Conservation (phyloP, 2,329 filamentous ascomycete species). For the Davidsoniella neocaledoniae region DNA sequence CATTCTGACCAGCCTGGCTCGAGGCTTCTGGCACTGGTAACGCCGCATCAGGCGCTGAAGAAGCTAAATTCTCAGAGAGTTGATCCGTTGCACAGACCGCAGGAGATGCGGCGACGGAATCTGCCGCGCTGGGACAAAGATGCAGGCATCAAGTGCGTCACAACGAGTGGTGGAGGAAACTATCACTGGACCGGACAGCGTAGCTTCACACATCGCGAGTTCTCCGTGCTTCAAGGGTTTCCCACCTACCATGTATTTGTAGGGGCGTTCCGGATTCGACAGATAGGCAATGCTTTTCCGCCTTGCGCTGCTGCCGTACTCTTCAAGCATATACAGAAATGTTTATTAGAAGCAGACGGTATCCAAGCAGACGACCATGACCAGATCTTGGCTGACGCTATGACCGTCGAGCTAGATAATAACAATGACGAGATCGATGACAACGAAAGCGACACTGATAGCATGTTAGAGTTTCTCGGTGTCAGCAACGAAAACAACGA, state of each 20-base stretch:
- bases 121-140: slow-evolving; percentile 29
- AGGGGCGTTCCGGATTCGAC: slow-evolving; percentile 30
- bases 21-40: slow-evolving; percentile 23
- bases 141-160: slow-evolving; percentile 40
- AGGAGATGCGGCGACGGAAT: slow-evolving; percentile 16
- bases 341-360: slow-evolving; percentile 28
- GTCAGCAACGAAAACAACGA: no score
- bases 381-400: slow-evolving; percentile 7
- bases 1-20: slow-evolving; percentile 27
- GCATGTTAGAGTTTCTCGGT: no score
- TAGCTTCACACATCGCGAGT: slow-evolving; percentile 49
- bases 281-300: slow-evolving; percentile 70
- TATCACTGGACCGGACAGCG: slow-evolving; percentile 49
- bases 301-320: slow-evolving; percentile 36
- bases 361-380: slow-evolving; percentile 4
- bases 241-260: slow-evolving; percentile 43
- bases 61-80: slow-evolving; percentile 19
- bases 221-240: slow-evolving; percentile 54
- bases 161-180: slow-evolving; percentile 43
- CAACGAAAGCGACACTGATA: background rate
- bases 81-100: slow-evolving; percentile 25
- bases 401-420: slow-evolving; percentile 10
- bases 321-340: slow-evolving; percentile 30
- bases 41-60: slow-evolving; percentile 27
- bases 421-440: background rate